Base-by-base conservation (phyloP, 345 rosid species). In the Lepidium aucheri region DNA sequence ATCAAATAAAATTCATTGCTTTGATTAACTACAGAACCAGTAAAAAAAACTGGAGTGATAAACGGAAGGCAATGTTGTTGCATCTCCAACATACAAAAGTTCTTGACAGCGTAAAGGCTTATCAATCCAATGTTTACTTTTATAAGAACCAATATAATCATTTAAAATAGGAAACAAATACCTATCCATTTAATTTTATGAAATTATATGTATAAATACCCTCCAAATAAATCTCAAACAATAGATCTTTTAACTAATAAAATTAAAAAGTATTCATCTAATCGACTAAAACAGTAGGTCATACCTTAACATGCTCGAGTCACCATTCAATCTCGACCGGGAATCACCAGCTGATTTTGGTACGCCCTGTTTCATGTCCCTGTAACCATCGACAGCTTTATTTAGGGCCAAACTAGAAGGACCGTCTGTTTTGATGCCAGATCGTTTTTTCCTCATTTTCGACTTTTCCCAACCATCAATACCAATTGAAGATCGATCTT, bases 381-480 rank as follows among this genome's bases (percentile, higher is more conserved):
- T 81, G 71, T 76, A 81, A 60, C 87, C 86, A 77, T 95, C 93
- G 12, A 53, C 61, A 28, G 82, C 77, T 80, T 87, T 95, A 69
- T 85, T 34, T 24, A 86, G 80, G 40, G 73, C 69, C 76, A 76
- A 63, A 74, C 71, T 80, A 53, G 89, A 71, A 68, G 95, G 74
- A 67, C 69, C 81, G 71, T 88, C 97, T 20, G 84, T 77, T 80
- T 85, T 90, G 79, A 86, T 94, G 54, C 84, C 95, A 75, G 99
- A 88, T 33, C 97, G 95, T 63, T 87, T 95, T 83, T 90, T 94
- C 86, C 89, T 95, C 86, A 87, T 81, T 83, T 89, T 95, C 53
- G 89, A 60, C 81, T 89, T 95, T 73, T 95, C 99, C 99, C 96
- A 95, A 62, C 95, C 91, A 68, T 95, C 99, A 77, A 82, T 80